phyloP scores from a whole-genome alignment of 306 rosid species.

The Carpinus viminea region DNA sequence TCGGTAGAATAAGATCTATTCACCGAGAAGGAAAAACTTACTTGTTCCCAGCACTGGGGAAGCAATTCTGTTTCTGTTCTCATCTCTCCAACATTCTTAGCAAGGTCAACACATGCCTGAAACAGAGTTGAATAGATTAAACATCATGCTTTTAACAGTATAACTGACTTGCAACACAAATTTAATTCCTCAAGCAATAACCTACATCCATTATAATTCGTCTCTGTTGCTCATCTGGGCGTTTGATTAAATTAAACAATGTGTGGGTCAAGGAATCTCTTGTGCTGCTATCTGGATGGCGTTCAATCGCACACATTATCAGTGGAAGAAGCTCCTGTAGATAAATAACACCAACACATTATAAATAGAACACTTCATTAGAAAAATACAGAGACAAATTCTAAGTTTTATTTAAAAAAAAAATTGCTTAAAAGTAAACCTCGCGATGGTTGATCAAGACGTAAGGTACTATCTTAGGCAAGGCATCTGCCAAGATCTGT shows the following conservation, averaged over 20 bases:
- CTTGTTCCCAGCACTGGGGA: conserved; percentile 99
- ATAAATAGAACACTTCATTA: conserved; percentile 14
- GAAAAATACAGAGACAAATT: neutral
- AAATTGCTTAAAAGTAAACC: conserved; percentile 44
- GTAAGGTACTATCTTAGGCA: conserved; percentile 97
- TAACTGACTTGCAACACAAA: conserved; percentile 6
- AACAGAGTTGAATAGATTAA: conserved; percentile 32
- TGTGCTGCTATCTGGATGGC: conserved; percentile 89
- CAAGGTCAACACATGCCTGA: conserved; percentile 95
- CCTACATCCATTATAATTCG: conserved; percentile 95
- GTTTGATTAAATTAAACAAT: conserved; percentile 92
- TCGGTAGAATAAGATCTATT: conserved; percentile 7
- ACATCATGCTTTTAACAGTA: conserved; percentile 18
- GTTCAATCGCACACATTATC: conserved; percentile 96
- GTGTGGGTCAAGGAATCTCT: conserved; percentile 99
- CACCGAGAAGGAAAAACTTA: conserved; percentile 34
- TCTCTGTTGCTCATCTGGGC: conserved; percentile 95
- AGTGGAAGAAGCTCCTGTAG: conserved; percentile 95
- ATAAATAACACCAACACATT: conserved; percentile 25
- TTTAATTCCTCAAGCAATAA: conserved; percentile 7
- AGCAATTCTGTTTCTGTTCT: conserved; percentile 97
- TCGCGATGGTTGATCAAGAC: conserved; percentile 98
- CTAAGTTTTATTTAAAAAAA: neutral
- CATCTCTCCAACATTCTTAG: conserved; percentile 96
- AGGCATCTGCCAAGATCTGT: conserved; percentile 91